Base-by-base conservation (phyloP, 108 stramenopile genomes). In the Nannochloropsis salina region DNA sequence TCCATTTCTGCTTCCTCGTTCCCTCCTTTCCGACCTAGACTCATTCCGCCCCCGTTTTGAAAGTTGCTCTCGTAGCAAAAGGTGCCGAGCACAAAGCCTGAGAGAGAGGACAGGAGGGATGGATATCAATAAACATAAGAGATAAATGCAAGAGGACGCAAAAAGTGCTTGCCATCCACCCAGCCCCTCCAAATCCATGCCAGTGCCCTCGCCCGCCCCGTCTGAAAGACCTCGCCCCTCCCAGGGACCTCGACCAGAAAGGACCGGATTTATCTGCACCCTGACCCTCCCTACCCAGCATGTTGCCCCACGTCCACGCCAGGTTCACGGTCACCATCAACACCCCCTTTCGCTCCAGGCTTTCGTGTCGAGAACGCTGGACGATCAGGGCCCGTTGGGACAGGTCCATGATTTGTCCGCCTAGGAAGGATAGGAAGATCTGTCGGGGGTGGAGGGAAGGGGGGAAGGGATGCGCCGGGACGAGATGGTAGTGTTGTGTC, bases 311-410 rank as follows among this genome's bases (percentile, higher is more conserved):
- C 20, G 61, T 74, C 61, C 61, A 74, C 0, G 20, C 61, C 6
- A 74, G 61, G 61, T 74, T 74, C 2, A 74, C 61, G 4, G 61
- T 74, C 2, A 74, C 61, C 3, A 74, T 74, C 61, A 74, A n/a
- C 61, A 74, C 61, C 2, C 61, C 61, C 61, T 74, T 74, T n/a
- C n/a, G 61, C 6, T 74, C 61, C 61, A n/a, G 20, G 20, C 2
- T 74, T n/a, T 74, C 61, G 61, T 74, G 61, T 15, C 61, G 61
- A n/a, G 61, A 74, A 15, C 61, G 61, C 61, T 74, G 61, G 6
- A 74, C n/a, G 61, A 74, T 74, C 20, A 74, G 61, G 61, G 61
- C 61, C 20, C 61, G 61, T n/a, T 74, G 61, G 61, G 61, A 15
- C 6, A 74, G 61, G 61, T 74, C 61, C 61, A 74, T 74, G 2